A percentile compares a stretch with the other conserved stretches of the same genome.
phyloP scores from a whole-genome alignment of 2,329 filamentous ascomycete genomes.

The Colletotrichum acutatum region DNA sequence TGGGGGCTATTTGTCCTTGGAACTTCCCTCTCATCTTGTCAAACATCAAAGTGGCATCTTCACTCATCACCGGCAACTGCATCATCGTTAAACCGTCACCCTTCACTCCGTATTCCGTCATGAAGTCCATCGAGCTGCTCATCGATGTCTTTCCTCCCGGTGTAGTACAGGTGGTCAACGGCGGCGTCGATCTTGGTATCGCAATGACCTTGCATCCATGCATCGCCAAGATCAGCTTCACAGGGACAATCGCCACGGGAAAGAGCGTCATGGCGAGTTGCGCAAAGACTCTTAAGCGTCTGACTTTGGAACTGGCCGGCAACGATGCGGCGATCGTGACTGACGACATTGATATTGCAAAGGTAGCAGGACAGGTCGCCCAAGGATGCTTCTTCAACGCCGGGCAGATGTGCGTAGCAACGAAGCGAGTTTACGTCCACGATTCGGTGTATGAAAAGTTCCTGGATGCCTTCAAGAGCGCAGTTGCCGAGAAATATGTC shows the following conservation, averaged over 20 bases:
- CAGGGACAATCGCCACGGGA: constrained; percentile 63
- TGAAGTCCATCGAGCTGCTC: constrained; percentile 64
- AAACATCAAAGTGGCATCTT: constrained; percentile 60
- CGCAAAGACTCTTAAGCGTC: constrained; percentile 62
- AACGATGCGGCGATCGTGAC: constrained; percentile 67
- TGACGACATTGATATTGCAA: constrained; percentile 61
- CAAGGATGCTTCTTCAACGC: constrained; percentile 62
- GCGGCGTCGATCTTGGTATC: constrained; percentile 64
- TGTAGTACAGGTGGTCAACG: constrained; percentile 66
- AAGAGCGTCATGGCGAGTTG: constrained; percentile 61
- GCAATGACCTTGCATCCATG: constrained; percentile 63
- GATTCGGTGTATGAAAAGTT: constrained; percentile 68
- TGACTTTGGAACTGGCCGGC: constrained; percentile 65
- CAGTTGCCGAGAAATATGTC: not conserved
- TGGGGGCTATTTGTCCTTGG: constrained; percentile 69
- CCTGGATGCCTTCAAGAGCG: constrained; percentile 48
- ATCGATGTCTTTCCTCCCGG: constrained; percentile 62
- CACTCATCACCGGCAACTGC: constrained; percentile 63
- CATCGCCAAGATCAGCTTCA: constrained; percentile 69
- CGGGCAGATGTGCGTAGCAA: constrained; percentile 65
- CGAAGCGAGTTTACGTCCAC: constrained; percentile 71
- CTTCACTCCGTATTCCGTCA: constrained; percentile 62
- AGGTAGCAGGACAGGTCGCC: constrained; percentile 54
- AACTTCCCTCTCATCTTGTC: constrained; percentile 64
- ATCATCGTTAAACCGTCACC: constrained; percentile 63